Evolutionary conservation across 441 rosid genomes (phyloP).

Genomic region (Arabidopsis lyrata): DNA sequence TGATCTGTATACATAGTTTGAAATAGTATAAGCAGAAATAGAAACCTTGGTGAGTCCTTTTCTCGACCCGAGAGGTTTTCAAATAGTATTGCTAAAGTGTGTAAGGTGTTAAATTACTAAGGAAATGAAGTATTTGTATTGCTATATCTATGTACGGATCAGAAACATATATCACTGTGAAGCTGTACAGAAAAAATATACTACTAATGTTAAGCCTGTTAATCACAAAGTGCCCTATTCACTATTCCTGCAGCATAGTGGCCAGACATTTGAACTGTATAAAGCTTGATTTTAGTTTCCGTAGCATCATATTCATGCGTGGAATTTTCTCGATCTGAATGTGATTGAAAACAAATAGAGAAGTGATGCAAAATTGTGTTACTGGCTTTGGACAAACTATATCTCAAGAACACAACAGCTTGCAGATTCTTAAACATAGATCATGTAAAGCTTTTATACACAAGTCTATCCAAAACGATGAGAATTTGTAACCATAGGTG

Average conservation of each 20-base stretch:
- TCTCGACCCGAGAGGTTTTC: conserved; percentile 27
- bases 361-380: conserved; percentile 12
- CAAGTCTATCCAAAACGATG: conserved; percentile 16
- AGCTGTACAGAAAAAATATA: conserved; percentile 8
- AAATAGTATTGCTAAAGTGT: conserved; percentile 27
- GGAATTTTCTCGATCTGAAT: conserved; percentile 5
- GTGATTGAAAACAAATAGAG: conserved; percentile 10
- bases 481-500: conserved; percentile 3
- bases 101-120: conserved; percentile 34
- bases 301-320: neutral
- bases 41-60: conserved; percentile 32
- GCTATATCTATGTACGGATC: neutral
- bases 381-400: conserved; percentile 12
- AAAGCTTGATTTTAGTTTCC: neutral
- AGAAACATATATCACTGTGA: conserved; percentile 1
- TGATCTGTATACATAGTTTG: conserved; percentile 28
- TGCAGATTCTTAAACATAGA: conserved; percentile 2
- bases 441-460: neutral
- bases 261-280: neutral
- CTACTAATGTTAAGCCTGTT: neutral
- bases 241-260: neutral
- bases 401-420: conserved; percentile 9
- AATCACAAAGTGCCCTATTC: neutral
- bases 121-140: conserved; percentile 27
- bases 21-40: conserved; percentile 26